Evolutionary conservation across 257 asterid species (phyloP).

Genomic region (Petunia secreta): DNA sequence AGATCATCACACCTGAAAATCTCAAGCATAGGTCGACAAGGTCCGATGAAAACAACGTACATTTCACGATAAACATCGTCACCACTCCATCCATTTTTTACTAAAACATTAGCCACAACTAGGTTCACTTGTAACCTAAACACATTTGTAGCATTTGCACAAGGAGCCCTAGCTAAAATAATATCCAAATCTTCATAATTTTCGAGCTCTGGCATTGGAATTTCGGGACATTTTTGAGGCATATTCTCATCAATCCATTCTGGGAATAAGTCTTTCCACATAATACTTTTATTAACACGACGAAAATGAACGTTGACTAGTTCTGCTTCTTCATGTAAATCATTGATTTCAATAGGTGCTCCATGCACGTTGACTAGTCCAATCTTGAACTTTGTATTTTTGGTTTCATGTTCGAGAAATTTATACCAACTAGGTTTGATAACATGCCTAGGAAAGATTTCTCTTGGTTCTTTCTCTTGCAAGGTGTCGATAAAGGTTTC

Average conservation of each 20-base stretch:
- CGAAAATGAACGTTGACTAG: slow-evolving; percentile 27
- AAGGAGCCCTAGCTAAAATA: slow-evolving; percentile 44
- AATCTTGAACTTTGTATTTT: slow-evolving; percentile 34
- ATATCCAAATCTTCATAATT: slow-evolving; percentile 37
- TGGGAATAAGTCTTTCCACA: slow-evolving; percentile 43
- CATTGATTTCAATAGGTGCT: neutral
- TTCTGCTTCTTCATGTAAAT: slow-evolving; percentile 20
- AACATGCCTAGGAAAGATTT: slow-evolving; percentile 19
- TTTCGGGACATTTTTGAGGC: slow-evolving; percentile 43
- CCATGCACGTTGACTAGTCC: slow-evolving; percentile 39
- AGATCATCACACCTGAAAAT: slow-evolving; percentile 55
- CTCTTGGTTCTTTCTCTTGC: slow-evolving; percentile 22
- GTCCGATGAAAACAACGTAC: slow-evolving; percentile 39
- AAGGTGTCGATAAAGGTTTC: neutral
- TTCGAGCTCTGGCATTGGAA: slow-evolving; percentile 44
- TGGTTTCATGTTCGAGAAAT: slow-evolving; percentile 26
- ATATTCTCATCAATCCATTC: slow-evolving; percentile 41
- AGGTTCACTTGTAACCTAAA: slow-evolving; percentile 49
- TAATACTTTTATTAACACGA: slow-evolving; percentile 22
- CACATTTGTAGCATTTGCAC: slow-evolving; percentile 35
- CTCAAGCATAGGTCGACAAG: slow-evolving; percentile 48
- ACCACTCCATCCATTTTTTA: slow-evolving; percentile 31
- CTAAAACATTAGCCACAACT: slow-evolving; percentile 45
- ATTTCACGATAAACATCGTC: neutral
- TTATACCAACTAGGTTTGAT: slow-evolving; percentile 46